These are phyloP conservation scores for Penicillium brevicompactum DNA, from an alignment of 2,329 filamentous ascomycete genomes.

Conservation along the genomic window DNA sequence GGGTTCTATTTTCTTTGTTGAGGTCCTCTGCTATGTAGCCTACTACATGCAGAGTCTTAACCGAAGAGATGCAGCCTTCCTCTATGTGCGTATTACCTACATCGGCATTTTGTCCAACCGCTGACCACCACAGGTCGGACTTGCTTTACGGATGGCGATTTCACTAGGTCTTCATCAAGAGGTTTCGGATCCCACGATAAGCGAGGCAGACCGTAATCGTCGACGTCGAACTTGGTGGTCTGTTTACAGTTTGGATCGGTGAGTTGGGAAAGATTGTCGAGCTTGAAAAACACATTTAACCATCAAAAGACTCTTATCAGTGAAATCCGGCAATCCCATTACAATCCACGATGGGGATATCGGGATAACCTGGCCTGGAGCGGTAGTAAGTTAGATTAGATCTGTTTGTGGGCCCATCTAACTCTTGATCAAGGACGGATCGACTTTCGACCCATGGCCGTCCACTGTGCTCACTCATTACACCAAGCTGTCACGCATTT, in stretches of 20 bases:
- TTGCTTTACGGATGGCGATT: constrained; percentile 60
- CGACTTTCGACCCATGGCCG: constrained; percentile 39
- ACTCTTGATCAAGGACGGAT: constrained; percentile 12
- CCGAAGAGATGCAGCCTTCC: constrained; percentile 56
- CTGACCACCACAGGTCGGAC: constrained; percentile 44
- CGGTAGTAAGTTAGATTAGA: constrained; percentile 24
- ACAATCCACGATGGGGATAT: constrained; percentile 60
- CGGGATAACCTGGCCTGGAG: constrained; percentile 42
- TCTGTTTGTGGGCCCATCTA: background rate
- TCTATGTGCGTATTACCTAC: constrained; percentile 43
- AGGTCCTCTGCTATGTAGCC: constrained; percentile 57
- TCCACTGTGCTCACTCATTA: constrained; percentile 55
- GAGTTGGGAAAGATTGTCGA: background rate
- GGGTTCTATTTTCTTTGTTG: constrained; percentile 57
- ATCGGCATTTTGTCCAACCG: background rate
- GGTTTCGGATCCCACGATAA: constrained; percentile 42
- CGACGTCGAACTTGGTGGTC: constrained; percentile 60
- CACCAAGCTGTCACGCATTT: constrained; percentile 55
- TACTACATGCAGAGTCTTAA: constrained; percentile 63
- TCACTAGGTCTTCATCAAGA: constrained; percentile 60
- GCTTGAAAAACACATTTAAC: background rate
- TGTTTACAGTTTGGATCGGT: constrained; percentile 57
- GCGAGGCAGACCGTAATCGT: constrained; percentile 50
- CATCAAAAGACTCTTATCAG: constrained; percentile 47
- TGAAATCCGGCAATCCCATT: constrained; percentile 58